These are phyloP conservation scores for Prototheca wickerhamii DNA, from an alignment of 163 green algal genomes.

Conservation along the genomic window DNA sequence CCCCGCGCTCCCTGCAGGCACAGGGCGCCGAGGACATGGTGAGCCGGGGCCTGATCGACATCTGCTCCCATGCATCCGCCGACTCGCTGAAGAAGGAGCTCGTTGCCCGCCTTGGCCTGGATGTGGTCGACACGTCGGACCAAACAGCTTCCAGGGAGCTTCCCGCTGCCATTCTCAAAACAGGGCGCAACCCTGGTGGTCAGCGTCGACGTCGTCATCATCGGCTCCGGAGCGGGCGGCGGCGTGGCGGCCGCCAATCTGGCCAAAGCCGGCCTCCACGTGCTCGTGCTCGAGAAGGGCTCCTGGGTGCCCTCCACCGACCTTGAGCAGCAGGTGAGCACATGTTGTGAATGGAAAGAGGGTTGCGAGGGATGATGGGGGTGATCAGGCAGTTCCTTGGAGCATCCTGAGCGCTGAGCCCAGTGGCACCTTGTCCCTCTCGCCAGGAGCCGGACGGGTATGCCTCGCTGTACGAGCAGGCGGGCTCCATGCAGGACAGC, in stretches of 20 bases:
- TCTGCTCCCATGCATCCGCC: too few relatives aligned
- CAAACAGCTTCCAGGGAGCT: too few relatives aligned
- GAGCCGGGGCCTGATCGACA: too few relatives aligned
- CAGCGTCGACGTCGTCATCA: conserved; percentile 51
- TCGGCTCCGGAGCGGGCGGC: conserved; percentile 59
- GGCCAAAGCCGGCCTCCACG: conserved; percentile 42
- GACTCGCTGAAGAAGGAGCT: too few relatives aligned
- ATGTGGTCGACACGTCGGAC: too few relatives aligned
- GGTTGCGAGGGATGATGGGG: too few relatives aligned
- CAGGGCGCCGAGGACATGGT: too few relatives aligned
- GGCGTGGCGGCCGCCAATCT: conserved; percentile 49
- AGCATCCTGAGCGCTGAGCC: not conserved
- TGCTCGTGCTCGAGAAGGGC: conserved; percentile 46
- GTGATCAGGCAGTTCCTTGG: too few relatives aligned
- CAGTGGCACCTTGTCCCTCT: not conserved
- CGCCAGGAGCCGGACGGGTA: conserved; percentile 37
- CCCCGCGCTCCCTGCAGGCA: too few relatives aligned
- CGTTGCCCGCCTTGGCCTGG: too few relatives aligned
- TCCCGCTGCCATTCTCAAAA: too few relatives aligned
- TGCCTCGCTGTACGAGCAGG: conserved; percentile 51
- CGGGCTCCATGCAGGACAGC: conserved; percentile 37
- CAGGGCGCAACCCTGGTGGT: too few relatives aligned
- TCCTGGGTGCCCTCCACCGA: conserved; percentile 27
- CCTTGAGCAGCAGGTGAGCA: conserved; percentile 24
- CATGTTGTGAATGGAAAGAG: conserved; percentile 12